Base-by-base conservation (phyloP, 192 early-diverging fungal genomes). In the Coemansia sp. region DNA sequence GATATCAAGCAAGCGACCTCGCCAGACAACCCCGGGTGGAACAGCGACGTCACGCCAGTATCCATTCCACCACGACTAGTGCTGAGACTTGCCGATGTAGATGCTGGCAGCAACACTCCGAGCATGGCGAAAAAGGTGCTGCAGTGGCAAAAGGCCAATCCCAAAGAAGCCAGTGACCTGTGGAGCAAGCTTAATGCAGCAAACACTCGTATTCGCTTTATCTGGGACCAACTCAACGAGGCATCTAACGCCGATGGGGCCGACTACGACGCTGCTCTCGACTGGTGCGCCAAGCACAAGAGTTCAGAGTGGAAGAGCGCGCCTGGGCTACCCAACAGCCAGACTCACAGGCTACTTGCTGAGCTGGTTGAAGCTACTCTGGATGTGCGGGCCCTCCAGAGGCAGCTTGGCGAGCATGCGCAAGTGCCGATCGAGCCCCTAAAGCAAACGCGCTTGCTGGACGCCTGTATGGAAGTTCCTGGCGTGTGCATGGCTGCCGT, bases 401-500 rank as follows among this genome's bases (percentile, higher is more conserved):
- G 92, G 31, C 80, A 89, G 54, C 89, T 99, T 88, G 91, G 92
- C 24, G 77, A 78, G 20, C 47, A 79, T 41, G 90, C 95, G 0
- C 77, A 86, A 22, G 96, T 97, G 6, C 93, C 95, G 8, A 92
- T 99, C 52, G 98, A 99, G 70, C 98, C 98, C 0, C 73, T 78
- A 2, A 87, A 91, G 70, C 98, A 99, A 73, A 97, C 96, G 3
- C 66, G 85, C 7, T 79, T 99, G 47, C 75, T 99, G 36, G 93
- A 98, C 80, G 90, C 90, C 3, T 96, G 93, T 71, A 85, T 91
- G 72, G 66, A 79, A 6, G 83, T 92, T 5, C 89, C 93, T 47
- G 98, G 98, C 52, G 91, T 95, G 10, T 70, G 97, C 20, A 91
- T 96, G 89, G 92, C 94, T 18, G 96, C 95, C 24, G 96, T 99